Conservation (phyloP, 2,329 filamentous ascomycete genomes). For the Paramyrothecium sp. region DNA sequence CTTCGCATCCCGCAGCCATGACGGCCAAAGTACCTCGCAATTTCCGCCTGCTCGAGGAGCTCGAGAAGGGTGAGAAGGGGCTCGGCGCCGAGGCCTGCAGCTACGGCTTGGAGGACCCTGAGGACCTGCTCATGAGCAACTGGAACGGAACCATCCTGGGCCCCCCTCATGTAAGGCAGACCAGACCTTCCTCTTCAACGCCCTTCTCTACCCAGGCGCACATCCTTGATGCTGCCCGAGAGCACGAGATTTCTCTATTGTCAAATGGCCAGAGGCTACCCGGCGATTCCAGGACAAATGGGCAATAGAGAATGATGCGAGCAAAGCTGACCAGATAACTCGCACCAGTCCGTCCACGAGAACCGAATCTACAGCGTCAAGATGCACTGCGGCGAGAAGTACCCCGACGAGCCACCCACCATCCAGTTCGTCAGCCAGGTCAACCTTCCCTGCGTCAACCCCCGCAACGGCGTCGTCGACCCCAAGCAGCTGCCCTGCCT, state of each 20-base stretch:
- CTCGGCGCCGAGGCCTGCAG: slow-evolving; percentile 95
- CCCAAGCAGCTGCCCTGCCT: slow-evolving; percentile 80
- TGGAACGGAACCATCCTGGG: slow-evolving; percentile 99
- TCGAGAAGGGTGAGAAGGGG: slow-evolving; percentile 98
- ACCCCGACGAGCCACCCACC: slow-evolving; percentile 84
- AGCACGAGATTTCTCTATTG: background rate
- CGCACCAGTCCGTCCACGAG: slow-evolving; percentile 80
- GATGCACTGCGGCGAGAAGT: slow-evolving; percentile 88
- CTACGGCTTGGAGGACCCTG: slow-evolving; percentile 89
- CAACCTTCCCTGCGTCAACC: slow-evolving; percentile 93
- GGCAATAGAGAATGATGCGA: background rate
- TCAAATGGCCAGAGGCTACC: slow-evolving; percentile 7
- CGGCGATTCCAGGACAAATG: background rate
- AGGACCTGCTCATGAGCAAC: slow-evolving; percentile 95
- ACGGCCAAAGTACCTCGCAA: slow-evolving; percentile 78
- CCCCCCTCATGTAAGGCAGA: slow-evolving; percentile 78
- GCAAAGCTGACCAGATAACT: slow-evolving; percentile 1
- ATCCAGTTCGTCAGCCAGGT: slow-evolving; percentile 93
- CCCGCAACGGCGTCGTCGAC: slow-evolving; percentile 79
- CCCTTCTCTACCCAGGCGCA: too few species aligned
- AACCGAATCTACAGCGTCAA: slow-evolving; percentile 98
- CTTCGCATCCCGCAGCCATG: slow-evolving; percentile 21
- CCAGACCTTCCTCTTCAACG: too few species aligned
- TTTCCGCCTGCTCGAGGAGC: slow-evolving; percentile 93
- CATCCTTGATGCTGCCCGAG: too few species aligned